Percentiles rank a stretch among this genome's conserved stretches.
Evolutionary conservation across 495 filamentous ascomycete species (phyloP).

Genomic region (Thermothielavioides terrestris): DNA sequence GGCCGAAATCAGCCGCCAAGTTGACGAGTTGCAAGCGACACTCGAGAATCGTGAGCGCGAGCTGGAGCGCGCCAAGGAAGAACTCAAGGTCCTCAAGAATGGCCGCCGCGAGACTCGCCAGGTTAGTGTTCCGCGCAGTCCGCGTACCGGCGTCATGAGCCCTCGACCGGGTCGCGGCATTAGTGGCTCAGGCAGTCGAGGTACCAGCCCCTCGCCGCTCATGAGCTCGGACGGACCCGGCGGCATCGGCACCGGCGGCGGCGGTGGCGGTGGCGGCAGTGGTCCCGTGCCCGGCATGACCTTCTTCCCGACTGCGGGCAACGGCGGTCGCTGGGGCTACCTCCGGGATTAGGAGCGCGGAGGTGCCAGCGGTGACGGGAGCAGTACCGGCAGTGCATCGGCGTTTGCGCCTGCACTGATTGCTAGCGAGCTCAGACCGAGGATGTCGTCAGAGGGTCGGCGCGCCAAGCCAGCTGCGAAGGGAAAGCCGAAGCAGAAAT

Average conservation of each 20-base stretch:
- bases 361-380: neutral
- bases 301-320: conserved; percentile 12
- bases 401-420: neutral
- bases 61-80: conserved; percentile 31
- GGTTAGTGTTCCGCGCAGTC: conserved; percentile 42
- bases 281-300: conserved; percentile 15
- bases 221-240: conserved; percentile 13
- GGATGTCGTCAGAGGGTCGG: neutral
- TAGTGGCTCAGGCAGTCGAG: conserved; percentile 33
- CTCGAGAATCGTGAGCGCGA: conserved; percentile 54
- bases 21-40: conserved; percentile 49
- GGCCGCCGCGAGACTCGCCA: conserved; percentile 43
- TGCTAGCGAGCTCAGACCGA: neutral
- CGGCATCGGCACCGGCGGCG: conserved; percentile 11
- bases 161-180: conserved; percentile 21
- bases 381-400: neutral
- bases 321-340: conserved; percentile 28
- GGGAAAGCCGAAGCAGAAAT: too few species aligned
- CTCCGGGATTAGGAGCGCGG: conserved; percentile 26
- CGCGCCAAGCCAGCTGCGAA: neutral
- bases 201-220: conserved; percentile 36
- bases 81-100: conserved; percentile 35
- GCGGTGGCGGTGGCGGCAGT: neutral
- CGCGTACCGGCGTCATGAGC: conserved; percentile 36
- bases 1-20: conserved; percentile 19